Percentiles rank a stretch among this genome's conserved stretches.
Conservation (phyloP, 2,329 filamentous ascomycete genomes). For the Apiospora rasikravindrae region DNA sequence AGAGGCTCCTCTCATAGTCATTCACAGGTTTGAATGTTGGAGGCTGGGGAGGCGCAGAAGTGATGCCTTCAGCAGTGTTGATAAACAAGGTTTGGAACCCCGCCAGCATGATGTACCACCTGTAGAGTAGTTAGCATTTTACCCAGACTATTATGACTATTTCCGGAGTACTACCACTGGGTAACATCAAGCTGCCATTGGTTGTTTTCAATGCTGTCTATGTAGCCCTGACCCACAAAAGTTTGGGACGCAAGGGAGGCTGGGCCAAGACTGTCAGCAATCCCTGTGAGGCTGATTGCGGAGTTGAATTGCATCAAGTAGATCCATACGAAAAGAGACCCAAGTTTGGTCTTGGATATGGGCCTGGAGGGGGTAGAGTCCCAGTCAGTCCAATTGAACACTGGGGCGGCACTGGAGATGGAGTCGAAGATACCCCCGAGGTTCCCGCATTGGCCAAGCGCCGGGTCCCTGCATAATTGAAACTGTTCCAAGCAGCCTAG, state of each 20-base stretch:
- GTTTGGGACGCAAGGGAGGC: not conserved
- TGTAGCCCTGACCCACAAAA: not conserved
- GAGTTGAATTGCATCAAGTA: not conserved
- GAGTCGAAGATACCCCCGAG: not conserved
- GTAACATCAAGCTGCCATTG: slow-evolving; percentile 14
- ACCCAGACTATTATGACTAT: too few species aligned
- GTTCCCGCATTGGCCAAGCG: not conserved
- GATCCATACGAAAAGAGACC: not conserved
- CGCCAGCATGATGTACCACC: not conserved
- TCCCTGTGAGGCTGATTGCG: not conserved
- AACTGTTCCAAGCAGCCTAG: slow-evolving; percentile 11
- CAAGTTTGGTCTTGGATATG: not conserved
- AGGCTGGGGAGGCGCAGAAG: not conserved
- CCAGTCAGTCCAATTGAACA: not conserved
- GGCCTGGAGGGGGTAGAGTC: not conserved
- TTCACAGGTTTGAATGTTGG: not conserved
- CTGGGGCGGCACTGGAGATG: not conserved
- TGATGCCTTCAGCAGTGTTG: not conserved
- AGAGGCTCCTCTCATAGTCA: not conserved
- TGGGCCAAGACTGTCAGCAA: not conserved
- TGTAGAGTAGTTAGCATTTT: too few species aligned
- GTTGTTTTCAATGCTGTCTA: not conserved
- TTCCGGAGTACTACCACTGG: too few species aligned
- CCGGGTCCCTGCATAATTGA: not conserved
- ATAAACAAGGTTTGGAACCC: not conserved